These are phyloP conservation scores for Phaseolus coccineus DNA, from an alignment of 331 rosid genomes.

Conservation along the genomic window DNA sequence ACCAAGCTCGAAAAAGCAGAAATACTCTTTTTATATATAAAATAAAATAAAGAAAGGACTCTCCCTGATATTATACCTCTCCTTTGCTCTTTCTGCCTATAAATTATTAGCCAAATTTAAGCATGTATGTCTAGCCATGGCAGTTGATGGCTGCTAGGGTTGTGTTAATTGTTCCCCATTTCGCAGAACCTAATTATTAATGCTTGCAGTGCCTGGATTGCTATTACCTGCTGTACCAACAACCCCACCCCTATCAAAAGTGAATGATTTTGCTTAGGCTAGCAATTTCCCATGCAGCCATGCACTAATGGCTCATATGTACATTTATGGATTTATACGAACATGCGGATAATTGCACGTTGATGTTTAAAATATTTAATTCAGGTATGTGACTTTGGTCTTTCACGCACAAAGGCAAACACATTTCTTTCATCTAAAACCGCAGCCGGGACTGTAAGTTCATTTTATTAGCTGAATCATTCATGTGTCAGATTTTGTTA, in stretches of 20 bases:
- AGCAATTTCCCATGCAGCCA: slow-evolving; percentile 16
- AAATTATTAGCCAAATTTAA: not conserved
- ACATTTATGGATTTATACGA: slow-evolving; percentile 13
- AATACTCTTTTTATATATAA: not conserved
- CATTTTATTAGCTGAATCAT: slow-evolving; percentile 19
- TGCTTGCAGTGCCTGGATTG: not conserved
- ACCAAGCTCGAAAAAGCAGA: not conserved
- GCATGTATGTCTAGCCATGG: not conserved
- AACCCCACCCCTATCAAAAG: not conserved
- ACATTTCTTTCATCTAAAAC: slow-evolving; percentile 93
- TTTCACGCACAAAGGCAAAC: slow-evolving; percentile 89
- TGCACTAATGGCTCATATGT: not conserved
- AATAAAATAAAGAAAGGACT: not conserved
- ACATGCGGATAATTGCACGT: slow-evolving; percentile 11
- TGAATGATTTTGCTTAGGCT: not conserved
- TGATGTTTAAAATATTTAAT: slow-evolving; percentile 20
- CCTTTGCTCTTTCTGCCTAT: not conserved
- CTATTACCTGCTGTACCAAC: not conserved
- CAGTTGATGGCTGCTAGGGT: slow-evolving; percentile 24
- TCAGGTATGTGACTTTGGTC: slow-evolving; percentile 95
- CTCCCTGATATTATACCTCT: slow-evolving; percentile 2
- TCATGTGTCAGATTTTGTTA: slow-evolving; percentile 1
- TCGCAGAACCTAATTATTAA: not conserved
- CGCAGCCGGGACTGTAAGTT: slow-evolving; percentile 97
- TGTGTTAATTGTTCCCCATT: slow-evolving; percentile 13